These are phyloP conservation scores for Cicer yamashitae DNA, from an alignment of 306 rosid genomes.

Conservation along the genomic window DNA sequence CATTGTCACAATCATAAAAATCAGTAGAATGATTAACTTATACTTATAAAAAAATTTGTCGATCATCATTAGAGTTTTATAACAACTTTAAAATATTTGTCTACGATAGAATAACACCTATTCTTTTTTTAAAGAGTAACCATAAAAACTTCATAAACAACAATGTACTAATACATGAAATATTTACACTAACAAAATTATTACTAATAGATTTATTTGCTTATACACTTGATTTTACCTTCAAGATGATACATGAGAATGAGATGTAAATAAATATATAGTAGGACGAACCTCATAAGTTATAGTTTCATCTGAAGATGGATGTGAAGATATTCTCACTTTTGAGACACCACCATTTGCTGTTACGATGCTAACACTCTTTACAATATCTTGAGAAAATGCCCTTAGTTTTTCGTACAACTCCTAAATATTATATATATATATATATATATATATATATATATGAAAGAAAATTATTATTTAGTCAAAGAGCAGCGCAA, in stretches of 20 bases:
- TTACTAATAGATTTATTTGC: neutral
- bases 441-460: too few species aligned
- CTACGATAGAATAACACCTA: too few species aligned
- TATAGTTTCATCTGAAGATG: slow-evolving; percentile 76
- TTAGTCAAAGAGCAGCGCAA: too few species aligned
- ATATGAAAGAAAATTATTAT: too few species aligned
- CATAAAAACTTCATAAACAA: too few species aligned
- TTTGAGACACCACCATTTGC: slow-evolving; percentile 80
- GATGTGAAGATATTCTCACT: slow-evolving; percentile 69
- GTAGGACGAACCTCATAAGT: slow-evolving; percentile 76
- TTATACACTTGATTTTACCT: slow-evolving; percentile 1
- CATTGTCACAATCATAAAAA: neutral
- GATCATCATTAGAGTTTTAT: too few species aligned
- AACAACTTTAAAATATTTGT: too few species aligned
- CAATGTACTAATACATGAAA: too few species aligned
- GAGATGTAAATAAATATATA: slow-evolving; percentile 11
- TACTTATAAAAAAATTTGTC: too few species aligned
- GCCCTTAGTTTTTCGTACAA: slow-evolving; percentile 62
- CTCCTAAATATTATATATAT: slow-evolving; percentile 55
- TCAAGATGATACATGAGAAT: neutral
- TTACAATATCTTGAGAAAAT: slow-evolving; percentile 64
- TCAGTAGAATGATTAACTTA: too few species aligned
- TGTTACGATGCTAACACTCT: slow-evolving; percentile 66
- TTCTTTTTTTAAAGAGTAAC: too few species aligned
- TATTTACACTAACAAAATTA: slow-evolving; percentile 1